A percentile compares a stretch with the other conserved stretches of the same genome.
These are phyloP conservation scores for Malus sylvestris DNA, from an alignment of 306 rosid genomes.

Conservation along the genomic window DNA sequence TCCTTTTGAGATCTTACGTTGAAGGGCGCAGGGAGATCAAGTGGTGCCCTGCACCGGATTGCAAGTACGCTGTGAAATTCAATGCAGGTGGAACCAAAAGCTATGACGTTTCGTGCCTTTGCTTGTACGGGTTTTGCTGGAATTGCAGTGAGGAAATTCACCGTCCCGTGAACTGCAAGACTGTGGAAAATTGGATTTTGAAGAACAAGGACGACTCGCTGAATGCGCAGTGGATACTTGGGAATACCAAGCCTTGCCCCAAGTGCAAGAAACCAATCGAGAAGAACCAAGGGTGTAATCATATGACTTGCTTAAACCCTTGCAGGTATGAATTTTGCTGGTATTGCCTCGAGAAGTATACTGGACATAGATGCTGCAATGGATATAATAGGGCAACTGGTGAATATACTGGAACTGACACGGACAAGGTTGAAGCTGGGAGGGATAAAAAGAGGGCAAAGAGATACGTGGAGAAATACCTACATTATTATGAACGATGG, in stretches of 20 bases:
- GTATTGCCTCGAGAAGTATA: neutral
- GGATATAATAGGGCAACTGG: too few relatives aligned
- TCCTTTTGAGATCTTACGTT: neutral
- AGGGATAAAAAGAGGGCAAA: neutral
- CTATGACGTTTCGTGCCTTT: neutral
- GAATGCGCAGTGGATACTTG: neutral
- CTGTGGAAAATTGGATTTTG: neutral
- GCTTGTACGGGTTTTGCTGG: neutral
- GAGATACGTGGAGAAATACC: neutral
- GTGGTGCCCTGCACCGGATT: slow-evolving; percentile 7
- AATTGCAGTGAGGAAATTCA: neutral
- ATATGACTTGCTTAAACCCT: neutral
- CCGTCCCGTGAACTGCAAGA: slow-evolving; percentile 1
- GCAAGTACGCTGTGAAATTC: neutral
- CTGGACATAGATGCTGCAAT: too few relatives aligned
- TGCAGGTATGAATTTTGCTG: neutral
- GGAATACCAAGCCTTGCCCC: neutral
- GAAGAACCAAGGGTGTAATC: slow-evolving; percentile 7
- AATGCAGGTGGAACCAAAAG: neutral
- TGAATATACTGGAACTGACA: neutral
- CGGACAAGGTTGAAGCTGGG: neutral
- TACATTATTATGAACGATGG: slow-evolving; percentile 2
- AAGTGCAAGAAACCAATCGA: neutral
- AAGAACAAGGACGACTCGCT: neutral
- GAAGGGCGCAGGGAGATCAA: neutral